Evolutionary conservation across 345 rosid species (phyloP).

Genomic region (Eucalyptus regnans): DNA sequence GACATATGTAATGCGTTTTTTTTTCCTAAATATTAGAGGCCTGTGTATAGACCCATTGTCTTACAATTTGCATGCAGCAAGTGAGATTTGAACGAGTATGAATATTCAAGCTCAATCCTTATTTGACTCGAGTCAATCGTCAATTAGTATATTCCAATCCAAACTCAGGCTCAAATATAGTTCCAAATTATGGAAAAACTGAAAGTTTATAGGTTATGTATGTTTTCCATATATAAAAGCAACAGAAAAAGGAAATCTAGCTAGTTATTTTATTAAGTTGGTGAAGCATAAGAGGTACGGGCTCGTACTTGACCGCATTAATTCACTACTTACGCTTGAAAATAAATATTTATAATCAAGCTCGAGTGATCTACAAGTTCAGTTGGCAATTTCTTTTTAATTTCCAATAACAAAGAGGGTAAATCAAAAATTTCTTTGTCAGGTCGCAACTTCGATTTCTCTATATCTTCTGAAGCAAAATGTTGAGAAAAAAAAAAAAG

Average conservation of each 20-base stretch:
- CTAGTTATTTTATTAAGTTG: neutral
- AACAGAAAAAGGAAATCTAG: neutral
- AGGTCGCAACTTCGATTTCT: neutral
- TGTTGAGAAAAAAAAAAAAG: neutral
- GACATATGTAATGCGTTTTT: neutral
- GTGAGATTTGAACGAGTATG: neutral
- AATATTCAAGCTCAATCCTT: neutral
- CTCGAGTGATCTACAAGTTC: neutral
- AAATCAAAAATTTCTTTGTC: neutral
- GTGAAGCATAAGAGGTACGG: neutral
- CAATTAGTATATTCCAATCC: neutral
- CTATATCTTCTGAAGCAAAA: neutral
- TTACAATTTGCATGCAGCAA: neutral
- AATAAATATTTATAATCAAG: neutral
- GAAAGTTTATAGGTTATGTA: neutral
- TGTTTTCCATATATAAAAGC: neutral
- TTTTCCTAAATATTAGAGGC: neutral
- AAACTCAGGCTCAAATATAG: neutral
- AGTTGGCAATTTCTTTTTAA: neutral
- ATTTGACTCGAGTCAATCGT: neutral
- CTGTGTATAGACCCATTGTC: neutral
- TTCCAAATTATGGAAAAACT: neutral
- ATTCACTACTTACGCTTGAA: neutral
- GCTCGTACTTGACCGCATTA: neutral
- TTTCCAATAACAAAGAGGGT: neutral